These are phyloP conservation scores for Cordyceps militaris DNA, from an alignment of 2,329 filamentous ascomycete species.

Conservation along the genomic window DNA sequence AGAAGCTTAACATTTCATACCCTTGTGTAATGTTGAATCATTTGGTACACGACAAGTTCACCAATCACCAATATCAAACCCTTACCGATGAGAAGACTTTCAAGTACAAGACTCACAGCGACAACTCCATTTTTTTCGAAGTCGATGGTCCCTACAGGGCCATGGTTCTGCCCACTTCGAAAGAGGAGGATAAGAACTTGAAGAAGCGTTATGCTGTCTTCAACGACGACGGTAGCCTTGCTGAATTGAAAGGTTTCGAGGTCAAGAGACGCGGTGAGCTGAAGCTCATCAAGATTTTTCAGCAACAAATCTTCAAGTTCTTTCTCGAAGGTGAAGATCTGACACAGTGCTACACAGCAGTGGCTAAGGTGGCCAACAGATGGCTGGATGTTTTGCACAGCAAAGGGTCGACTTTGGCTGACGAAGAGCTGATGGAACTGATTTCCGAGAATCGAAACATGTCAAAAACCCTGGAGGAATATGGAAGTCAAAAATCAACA, in stretches of 20 bases:
- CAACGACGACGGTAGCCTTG: slow-evolving; percentile 92
- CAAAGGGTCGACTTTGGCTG: slow-evolving; percentile 80
- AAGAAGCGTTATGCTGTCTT: slow-evolving; percentile 99
- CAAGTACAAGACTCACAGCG: slow-evolving; percentile 93
- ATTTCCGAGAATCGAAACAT: slow-evolving; percentile 99
- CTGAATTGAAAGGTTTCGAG: slow-evolving; percentile 95
- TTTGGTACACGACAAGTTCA: slow-evolving; percentile 87
- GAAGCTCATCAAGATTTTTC: slow-evolving; percentile 99
- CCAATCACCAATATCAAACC: slow-evolving; percentile 95
- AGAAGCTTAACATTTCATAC: slow-evolving; percentile 94
- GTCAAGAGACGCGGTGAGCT: slow-evolving; percentile 95
- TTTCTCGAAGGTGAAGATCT: slow-evolving; percentile 88
- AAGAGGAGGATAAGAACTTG: slow-evolving; percentile 98
- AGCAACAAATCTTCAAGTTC: slow-evolving; percentile 99
- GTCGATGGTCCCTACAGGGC: slow-evolving; percentile 96
- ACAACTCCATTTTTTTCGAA: slow-evolving; percentile 99
- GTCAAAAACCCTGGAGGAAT: slow-evolving; percentile 94
- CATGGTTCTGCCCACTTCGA: slow-evolving; percentile 95
- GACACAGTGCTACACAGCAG: slow-evolving; percentile 80
- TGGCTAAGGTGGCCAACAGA: slow-evolving; percentile 89
- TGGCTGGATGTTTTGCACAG: slow-evolving; percentile 94
- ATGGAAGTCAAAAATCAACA: slow-evolving; percentile 90
- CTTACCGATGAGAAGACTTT: slow-evolving; percentile 71
- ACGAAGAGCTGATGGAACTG: slow-evolving; percentile 97
- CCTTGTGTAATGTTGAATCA: slow-evolving; percentile 99